Evolutionary conservation across 164 flowering plant species (phyloP).

Genomic region (Annona squamosa): DNA sequence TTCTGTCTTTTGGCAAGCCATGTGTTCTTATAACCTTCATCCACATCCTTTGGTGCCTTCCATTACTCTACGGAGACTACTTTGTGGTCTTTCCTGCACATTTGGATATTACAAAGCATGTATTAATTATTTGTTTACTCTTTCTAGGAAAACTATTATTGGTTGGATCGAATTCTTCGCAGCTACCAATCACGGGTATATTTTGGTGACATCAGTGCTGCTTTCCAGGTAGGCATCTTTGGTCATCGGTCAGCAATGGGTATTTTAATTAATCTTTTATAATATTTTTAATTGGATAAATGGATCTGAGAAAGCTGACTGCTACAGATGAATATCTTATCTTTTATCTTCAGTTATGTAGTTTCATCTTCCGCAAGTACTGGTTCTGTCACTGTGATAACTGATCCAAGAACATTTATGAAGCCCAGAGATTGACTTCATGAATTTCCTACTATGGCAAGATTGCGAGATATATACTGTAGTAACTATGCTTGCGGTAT

Average conservation of each 20-base stretch:
- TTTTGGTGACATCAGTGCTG: constrained; percentile 61
- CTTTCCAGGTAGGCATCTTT: constrained; percentile 51
- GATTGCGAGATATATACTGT: too few relatives aligned
- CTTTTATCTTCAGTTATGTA: background rate
- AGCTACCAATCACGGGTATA: constrained; percentile 85
- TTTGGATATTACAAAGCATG: background rate
- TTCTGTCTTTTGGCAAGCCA: background rate
- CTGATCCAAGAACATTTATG: too few relatives aligned
- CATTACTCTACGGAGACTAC: background rate
- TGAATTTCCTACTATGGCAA: too few relatives aligned
- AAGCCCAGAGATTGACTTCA: too few relatives aligned
- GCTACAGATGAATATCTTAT: background rate
- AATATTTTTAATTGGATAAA: background rate
- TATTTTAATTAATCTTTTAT: too few relatives aligned
- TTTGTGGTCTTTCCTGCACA: constrained; percentile 1
- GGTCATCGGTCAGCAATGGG: background rate
- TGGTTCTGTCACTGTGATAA: too few relatives aligned
- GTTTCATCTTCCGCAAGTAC: too few relatives aligned
- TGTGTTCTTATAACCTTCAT: too few relatives aligned
- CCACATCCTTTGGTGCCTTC: too few relatives aligned
- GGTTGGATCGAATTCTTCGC: constrained; percentile 82
- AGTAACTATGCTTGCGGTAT: too few relatives aligned
- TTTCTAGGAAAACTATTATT: constrained; percentile 81
- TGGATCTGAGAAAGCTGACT: background rate
- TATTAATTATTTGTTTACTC: background rate